phyloP scores from a whole-genome alignment of 495 filamentous ascomycete species.

The Aeminium ludgeri region DNA sequence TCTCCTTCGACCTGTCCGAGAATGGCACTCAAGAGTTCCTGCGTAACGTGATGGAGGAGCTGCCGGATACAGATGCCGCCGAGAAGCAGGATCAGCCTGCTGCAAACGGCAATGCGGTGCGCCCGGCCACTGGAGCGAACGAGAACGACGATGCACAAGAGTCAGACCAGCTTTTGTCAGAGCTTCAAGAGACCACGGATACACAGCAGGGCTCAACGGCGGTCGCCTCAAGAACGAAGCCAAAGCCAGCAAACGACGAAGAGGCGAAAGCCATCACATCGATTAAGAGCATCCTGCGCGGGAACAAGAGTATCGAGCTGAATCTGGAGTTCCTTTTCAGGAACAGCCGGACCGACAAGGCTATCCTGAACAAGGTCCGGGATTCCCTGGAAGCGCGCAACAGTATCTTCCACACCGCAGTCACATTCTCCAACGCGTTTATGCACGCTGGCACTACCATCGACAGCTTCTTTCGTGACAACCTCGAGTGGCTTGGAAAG shows the following conservation, averaged over 20 bases:
- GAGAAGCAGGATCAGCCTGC: constrained; percentile 31
- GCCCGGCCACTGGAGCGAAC: constrained; percentile 6
- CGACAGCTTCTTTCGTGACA: constrained; percentile 94
- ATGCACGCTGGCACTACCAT: constrained; percentile 99
- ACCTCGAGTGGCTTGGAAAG: constrained; percentile 94
- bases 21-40: constrained; percentile 97
- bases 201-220: constrained; percentile 18
- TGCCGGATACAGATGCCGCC: constrained; percentile 37
- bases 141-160: constrained; percentile 32
- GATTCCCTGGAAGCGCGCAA: constrained; percentile 91
- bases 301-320: constrained; percentile 79
- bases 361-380: constrained; percentile 85
- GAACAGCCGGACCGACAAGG: constrained; percentile 74
- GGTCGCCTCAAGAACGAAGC: constrained; percentile 22
- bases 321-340: constrained; percentile 93
- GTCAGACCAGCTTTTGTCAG: constrained; percentile 21
- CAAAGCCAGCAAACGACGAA: constrained; percentile 17
- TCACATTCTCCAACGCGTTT: constrained; percentile 94
- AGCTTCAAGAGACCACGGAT: constrained; percentile 16
- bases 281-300: constrained; percentile 73
- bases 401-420: constrained; percentile 94
- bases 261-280: constrained; percentile 50
- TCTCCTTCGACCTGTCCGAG: constrained; percentile 94
- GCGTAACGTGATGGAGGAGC: constrained; percentile 66
- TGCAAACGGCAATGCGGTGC: constrained; percentile 20